Evolutionary conservation across 768 basidiomycete genomes (phyloP), one percentile per base, ranked within the genome.

Genomic region (Amanita molliuscula): DNA sequence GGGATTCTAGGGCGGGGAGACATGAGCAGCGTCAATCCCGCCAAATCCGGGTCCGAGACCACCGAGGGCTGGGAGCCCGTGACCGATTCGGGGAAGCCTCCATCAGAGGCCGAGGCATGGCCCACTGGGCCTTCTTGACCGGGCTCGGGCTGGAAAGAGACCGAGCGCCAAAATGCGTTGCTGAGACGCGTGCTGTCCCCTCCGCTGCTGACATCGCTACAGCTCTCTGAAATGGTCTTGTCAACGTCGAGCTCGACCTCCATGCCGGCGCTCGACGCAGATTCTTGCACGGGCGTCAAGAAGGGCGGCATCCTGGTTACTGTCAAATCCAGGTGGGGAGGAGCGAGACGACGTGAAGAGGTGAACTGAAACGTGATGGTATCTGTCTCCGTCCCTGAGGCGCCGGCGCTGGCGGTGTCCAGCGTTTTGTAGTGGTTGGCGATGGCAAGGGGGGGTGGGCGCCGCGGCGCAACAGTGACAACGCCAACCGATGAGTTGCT

Each of bases 91-190:
- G 64, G 62, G 55, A 56, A 44, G 34, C 44, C 47, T n/a, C 42
- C 44, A 21, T 36, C 25, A 15, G 37, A 48, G 3, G 11, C 20
- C 36, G 25, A 20, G 28, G 37, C 16, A 38, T 20, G 1, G 16
- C 11, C 18, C 37, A 9, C 18, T 58, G 18, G 52, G 58, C 20
- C 28, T 33, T 15, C n/a, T 11, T 7, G 16, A 10, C 20, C 37
- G 8, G 16, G n/a, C 20, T 33, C 44, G 5, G 59, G 49, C 16
- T 68, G 65, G 47, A 74, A 52, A 6, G 71, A 67, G 16, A 75
- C 61, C 0, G 71, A 67, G 45, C 68, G 59, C 73, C 74, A 75
- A 53, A 75, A 75, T n/a, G 67, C 71, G 37, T 72, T 63, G 29
- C 59, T 69, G 29, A 74, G 65, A 26, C 56, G 54, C 23, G 29